Base-by-base conservation (phyloP, 1,139 yeast genomes). In the Kodamaea fungicola region DNA sequence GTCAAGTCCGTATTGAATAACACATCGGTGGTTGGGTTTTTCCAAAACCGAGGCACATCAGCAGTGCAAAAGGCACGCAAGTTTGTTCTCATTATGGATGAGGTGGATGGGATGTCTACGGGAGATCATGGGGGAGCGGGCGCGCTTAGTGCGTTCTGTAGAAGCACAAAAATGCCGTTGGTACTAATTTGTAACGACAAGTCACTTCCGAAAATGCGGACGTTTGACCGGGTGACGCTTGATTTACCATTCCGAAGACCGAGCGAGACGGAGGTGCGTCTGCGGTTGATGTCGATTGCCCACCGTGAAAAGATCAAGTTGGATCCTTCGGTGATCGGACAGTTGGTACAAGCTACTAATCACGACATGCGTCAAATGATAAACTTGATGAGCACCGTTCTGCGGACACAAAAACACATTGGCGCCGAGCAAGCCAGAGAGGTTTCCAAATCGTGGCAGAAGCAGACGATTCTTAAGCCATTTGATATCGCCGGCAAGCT, bases 51-150 rank as follows among this genome's bases (percentile, higher is more conserved):
- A 12, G 32, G 31, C 10, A 31, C 33, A 5, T 45, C 43, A 35
- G 72, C 75, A 42, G 79, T 77, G 40, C 54, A 56, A 31, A 43
- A 43, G 22, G 34, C 37, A 8, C 33, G 37, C 7, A 66, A 58
- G 40, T 80, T 90, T 49, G 89, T 90, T 37, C 73, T 92, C 35
- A 84, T 94, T 46, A 89, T 94, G 97, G 99, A 94, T 62, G 99
- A 94, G 64, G 98, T 94, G 24, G 99, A 94, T 60, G 99, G 99
- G 49, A 92, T 94, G 98, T 87, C 96, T 31, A 89, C 95, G 52
- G 99, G 99, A 46, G 99, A 94, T 60, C 83, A 94, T 52, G 99
- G 98, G 45, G 99, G 99, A 46, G 96, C 94, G 13, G 97, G 97
- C 21, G 95, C 92, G 41, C 74, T 94, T 63, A 90, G 97, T 0